Percentiles rank a stretch among this genome's conserved stretches.
Conservation (phyloP, 2,329 filamentous ascomycete species). For the Paraphaeosphaeria minitans region DNA sequence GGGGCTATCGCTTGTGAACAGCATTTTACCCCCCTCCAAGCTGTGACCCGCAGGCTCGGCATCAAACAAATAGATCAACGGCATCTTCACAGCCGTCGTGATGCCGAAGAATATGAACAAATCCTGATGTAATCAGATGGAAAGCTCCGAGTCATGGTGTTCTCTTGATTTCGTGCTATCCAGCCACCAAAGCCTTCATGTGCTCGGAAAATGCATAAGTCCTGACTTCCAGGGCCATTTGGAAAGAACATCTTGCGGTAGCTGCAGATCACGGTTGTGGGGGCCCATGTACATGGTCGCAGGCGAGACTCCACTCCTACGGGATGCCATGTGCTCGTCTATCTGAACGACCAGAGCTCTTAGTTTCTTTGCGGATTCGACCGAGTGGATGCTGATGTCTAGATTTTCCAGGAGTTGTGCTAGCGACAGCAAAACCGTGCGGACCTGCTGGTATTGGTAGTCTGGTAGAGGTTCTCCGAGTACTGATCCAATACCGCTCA, state of each 20-base stretch:
- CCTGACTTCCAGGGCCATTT: not conserved
- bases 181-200: not conserved
- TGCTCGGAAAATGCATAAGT: not conserved
- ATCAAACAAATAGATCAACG: not conserved
- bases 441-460: constrained; percentile 49
- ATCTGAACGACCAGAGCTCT: constrained; percentile 1
- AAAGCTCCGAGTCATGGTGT: not conserved
- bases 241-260: not conserved
- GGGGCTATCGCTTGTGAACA: not conserved
- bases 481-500: constrained; percentile 56
- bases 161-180: not conserved
- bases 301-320: not conserved
- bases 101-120: not conserved
- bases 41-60: not conserved
- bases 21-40: not conserved
- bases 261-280: not conserved
- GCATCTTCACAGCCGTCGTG: not conserved
- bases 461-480: constrained; percentile 53
- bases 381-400: constrained; percentile 30
- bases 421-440: constrained; percentile 49
- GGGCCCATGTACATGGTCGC: not conserved
- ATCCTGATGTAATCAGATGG: not conserved
- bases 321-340: constrained; percentile 1
- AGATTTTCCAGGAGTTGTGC: constrained; percentile 54
- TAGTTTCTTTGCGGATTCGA: not conserved